Base-by-base conservation (phyloP, 352 stramenopile species). In the Phytopythium vexans region DNA sequence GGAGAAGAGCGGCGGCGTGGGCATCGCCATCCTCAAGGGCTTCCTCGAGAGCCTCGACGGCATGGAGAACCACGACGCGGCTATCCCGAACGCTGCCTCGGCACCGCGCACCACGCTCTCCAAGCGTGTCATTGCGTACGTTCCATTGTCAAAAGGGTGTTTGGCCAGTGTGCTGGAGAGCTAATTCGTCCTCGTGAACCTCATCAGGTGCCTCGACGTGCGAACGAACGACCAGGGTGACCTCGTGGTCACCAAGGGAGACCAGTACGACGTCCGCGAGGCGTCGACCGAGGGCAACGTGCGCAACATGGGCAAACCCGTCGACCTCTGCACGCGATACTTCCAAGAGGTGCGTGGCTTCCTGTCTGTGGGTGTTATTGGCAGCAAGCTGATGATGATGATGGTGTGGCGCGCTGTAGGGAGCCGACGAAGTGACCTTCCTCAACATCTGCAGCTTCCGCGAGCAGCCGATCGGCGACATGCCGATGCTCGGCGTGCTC, bases 401-500 rank as follows among this genome's bases (percentile, higher is more conserved):
- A 14, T 33, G 14, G 4, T 41, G n/a, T 2, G 12, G 7, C 6
- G 3, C 31, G n/a, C 8, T 8, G 10, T 15, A 52, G 49, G 81
- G 96, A 21, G 96, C 91, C 10, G 97, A 99, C 57, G 97, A 99
- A 66, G 95, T 99, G 60, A 86, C 91, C 21, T 99, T 99, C 70
- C 74, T 99, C 35, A 99, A 99, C 80, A 99, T 99, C 59, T 99
- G 94, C n/a, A 98, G 88, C 66, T 99, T 99, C 68, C 82, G 96
- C 34, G 90, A 98, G 64, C 92, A 97, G 51, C 93, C 97, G 8
- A 92, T 99, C 54, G 94, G 96, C 44, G 96, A 99, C 63, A 82
- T 98, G 61, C 96, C 97, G 11, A 98, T 99, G 94, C 82, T 98
- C 9, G 80, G 89, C 54, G 94, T 99, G 41, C 76, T 99, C 1